Base-by-base conservation (phyloP, 148 eudicot genomes). In the Cornus suecica region DNA sequence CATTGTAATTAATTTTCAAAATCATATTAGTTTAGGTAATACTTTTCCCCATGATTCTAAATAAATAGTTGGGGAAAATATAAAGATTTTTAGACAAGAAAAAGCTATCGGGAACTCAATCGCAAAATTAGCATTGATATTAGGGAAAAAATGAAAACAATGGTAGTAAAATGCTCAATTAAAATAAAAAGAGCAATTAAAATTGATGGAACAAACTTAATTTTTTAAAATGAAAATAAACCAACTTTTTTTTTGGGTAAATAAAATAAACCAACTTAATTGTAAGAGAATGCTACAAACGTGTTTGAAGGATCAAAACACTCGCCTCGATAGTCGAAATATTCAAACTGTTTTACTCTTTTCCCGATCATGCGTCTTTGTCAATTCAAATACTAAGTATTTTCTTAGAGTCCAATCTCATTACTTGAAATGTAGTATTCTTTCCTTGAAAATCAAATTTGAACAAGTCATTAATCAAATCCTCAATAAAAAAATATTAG, bases 301-400 rank as follows among this genome's bases (percentile, higher is more conserved):
- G 74, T 77, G 45, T 77, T 77, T 70, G 79, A 77, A 69, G 79
- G 79, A 77, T 77, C 70, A 61, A 37, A 77, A 67, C 20, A 23
- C 56, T 24, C 24, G 26, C 64, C 75, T 29, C 52, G 78, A 48
- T 67, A 75, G 83, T 80, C 79, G 76, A 70, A 20, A 71, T 54
- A 42, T 76, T 76, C 79, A 80, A 80, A 66, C 30, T 23, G n/a
- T 71, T 80, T 60, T 80, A 71, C 83, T 67, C 73, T 45, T 70
- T 71, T 48, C 32, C 23, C n/a, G 54, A 11, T 48, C 20, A 13
- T 16, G n/a, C n/a, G 41, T 31, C 24, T 22, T 62, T 63, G 70
- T 70, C 75, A 77, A 77, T 56, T 24, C 54, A 28, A 73, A 67
- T 22, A 72, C 68, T 45, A 45, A 27, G 18, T 58, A 60, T 71